Conservation (phyloP, 2,329 filamentous ascomycete species). For the Claviceps sp. region DNA sequence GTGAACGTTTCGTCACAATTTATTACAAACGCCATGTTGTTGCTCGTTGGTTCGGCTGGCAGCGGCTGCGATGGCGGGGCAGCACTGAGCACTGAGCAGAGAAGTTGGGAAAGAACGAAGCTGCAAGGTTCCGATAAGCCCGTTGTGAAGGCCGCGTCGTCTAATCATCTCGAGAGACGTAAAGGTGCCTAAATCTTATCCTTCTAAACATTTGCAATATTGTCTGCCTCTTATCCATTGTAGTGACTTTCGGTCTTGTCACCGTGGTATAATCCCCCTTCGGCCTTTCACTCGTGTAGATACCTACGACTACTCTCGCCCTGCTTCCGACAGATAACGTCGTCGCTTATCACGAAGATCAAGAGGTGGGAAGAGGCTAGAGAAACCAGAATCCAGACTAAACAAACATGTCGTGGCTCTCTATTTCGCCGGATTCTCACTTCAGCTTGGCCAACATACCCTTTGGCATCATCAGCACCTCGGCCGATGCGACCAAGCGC, state of each 20-base stretch:
- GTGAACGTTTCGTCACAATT: not conserved
- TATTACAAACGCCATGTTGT: not conserved
- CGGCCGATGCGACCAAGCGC: conserved; percentile 39
- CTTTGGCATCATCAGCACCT: conserved; percentile 66
- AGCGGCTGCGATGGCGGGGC: not conserved
- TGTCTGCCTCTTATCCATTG: not conserved
- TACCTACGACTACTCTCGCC: not conserved
- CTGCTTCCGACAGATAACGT: not conserved
- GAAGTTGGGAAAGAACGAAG: not conserved
- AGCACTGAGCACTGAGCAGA: too few species aligned
- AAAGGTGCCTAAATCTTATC: not conserved
- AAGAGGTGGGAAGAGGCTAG: too few species aligned
- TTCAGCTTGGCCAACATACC: conserved; percentile 74
- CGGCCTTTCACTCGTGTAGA: not conserved
- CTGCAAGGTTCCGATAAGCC: not conserved
- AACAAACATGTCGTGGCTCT: conserved; percentile 12
- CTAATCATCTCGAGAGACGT: not conserved
- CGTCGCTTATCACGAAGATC: not conserved
- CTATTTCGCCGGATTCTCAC: conserved; percentile 13
- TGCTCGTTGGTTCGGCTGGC: not conserved
- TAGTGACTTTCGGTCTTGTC: not conserved
- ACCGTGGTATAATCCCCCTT: not conserved
- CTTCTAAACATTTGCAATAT: not conserved
- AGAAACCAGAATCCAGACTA: too few species aligned
- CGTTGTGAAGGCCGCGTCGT: too few species aligned